phyloP scores from a whole-genome alignment of 441 rosid genomes.

The Gossypium gossypioides region DNA sequence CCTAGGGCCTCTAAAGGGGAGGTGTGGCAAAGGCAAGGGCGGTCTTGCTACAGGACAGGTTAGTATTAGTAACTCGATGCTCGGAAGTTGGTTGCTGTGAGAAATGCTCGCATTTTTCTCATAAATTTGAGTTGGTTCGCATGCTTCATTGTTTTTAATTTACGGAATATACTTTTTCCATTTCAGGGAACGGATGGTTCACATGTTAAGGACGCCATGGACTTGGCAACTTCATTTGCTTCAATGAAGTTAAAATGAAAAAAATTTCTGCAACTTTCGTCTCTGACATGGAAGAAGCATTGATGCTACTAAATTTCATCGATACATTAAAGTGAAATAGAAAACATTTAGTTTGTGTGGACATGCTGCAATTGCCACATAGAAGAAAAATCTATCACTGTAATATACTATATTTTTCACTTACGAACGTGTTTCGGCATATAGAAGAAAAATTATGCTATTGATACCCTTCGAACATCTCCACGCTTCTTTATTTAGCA shows the following conservation, averaged over 20 bases:
- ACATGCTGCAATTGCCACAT: not conserved
- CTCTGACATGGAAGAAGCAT: not conserved
- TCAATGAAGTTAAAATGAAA: conserved; percentile 58
- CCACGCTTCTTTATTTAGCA: not conserved
- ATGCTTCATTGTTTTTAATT: not conserved
- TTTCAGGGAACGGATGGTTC: conserved; percentile 81
- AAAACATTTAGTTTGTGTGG: not conserved
- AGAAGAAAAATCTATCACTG: not conserved
- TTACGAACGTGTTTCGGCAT: not conserved
- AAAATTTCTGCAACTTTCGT: not conserved
- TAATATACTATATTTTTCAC: not conserved
- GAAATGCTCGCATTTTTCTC: not conserved
- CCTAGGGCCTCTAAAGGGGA: conserved; percentile 72
- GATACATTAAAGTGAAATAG: not conserved
- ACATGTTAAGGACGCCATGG: conserved; percentile 57
- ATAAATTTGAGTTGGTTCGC: not conserved
- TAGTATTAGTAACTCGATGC: conserved; percentile 21
- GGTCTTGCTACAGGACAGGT: conserved; percentile 98
- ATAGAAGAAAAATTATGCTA: not conserved
- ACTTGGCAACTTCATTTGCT: conserved; percentile 58
- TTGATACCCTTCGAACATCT: not conserved
- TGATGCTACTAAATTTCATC: not conserved
- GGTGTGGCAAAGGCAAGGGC: conserved; percentile 83
- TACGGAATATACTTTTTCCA: not conserved
- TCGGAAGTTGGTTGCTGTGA: not conserved